Evolutionary conservation across 129 eudicot species (phyloP), one percentile per base, ranked within the genome.

Genomic region (Sambucus nigra): DNA sequence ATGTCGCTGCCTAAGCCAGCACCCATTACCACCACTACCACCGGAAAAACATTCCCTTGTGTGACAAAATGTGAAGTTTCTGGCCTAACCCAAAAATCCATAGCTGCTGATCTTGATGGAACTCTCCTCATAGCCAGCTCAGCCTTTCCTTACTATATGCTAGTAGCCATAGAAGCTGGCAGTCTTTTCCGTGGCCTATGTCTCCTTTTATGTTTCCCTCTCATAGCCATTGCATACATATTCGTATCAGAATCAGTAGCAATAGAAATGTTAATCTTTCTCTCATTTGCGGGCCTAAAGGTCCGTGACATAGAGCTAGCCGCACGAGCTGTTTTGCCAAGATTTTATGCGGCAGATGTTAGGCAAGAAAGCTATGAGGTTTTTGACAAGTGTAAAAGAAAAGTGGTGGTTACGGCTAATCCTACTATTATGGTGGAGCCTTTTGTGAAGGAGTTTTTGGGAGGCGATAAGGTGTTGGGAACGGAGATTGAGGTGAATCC

Each of bases 101-200:
- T 92, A 5, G 99, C 99, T 10, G 96, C 99, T 21, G 99, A 92
- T 69, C 84, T 92, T 48, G 96, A 92, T 70, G 99, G 99, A 24
- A 92, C 99, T 8, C 82, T 92, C 29, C 82, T 92, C 2, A 80
- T 70, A 57, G 73, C 78, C 41, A 62, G 59, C 47, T 69, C 83
- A 19, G 77, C 99, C 7, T 92, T 92, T 68, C 99, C 94, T 17
- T 92, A 92, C 74, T 92, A 76, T 87, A 70, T 92, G 67, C 82
- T 92, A 18, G 58, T 92, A 5, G 95, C 99, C 5, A 71, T 92
- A 44, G 94, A 92, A 25, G 94, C 99, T 65, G 99, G 99, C 8
- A 92, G 96, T 44, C 73, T 86, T 49, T 55, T 92, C 58, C 89
- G 99, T 16, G 99, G 96, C 54, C 72, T 92, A 0, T 19, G 72